These are phyloP conservation scores for Hemileccinum rubropunctum DNA, from an alignment of 768 basidiomycete species.

Conservation along the genomic window DNA sequence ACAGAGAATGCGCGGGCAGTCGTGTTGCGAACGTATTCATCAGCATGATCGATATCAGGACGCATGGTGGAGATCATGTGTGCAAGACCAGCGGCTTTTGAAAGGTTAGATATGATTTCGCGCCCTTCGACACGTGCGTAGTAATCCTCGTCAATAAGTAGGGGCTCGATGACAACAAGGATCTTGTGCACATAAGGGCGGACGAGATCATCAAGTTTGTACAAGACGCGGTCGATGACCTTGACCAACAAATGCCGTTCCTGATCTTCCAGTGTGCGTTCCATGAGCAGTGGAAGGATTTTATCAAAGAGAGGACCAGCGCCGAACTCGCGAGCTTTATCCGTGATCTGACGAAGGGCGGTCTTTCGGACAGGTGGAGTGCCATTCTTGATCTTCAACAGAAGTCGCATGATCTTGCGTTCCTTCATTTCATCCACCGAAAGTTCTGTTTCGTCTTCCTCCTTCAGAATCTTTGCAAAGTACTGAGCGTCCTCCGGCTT, in stretches of 20 bases:
- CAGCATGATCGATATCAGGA: conserved; percentile 98
- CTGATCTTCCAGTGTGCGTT: conserved; percentile 95
- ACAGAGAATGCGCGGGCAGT: conserved; percentile 99
- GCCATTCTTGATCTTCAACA: conserved; percentile 99
- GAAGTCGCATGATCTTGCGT: conserved; percentile 96
- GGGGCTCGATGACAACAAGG: conserved; percentile 97
- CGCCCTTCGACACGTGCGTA: conserved; percentile 97
- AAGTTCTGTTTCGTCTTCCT: conserved; percentile 92
- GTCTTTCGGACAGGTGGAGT: conserved; percentile 98
- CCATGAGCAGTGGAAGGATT: conserved; percentile 96
- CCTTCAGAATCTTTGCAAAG: conserved; percentile 92
- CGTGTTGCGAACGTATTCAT: conserved; percentile 98
- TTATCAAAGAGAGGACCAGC: conserved; percentile 99
- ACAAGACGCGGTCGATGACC: conserved; percentile 97
- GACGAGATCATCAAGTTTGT: conserved; percentile 98
- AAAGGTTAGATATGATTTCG: conserved; percentile 98
- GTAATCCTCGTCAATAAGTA: conserved; percentile 98
- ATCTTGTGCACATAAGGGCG: conserved; percentile 99
- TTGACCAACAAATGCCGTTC: conserved; percentile 98
- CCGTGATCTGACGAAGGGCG: conserved; percentile 95
- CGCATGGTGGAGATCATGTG: conserved; percentile 99
- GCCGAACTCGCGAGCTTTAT: conserved; percentile 98
- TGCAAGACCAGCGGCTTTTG: conserved; percentile 97
- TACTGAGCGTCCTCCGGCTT: conserved; percentile 98
- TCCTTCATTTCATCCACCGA: conserved; percentile 99